Evolutionary conservation across 1,139 yeast species (phyloP), one percentile per base, ranked within the genome.

Genomic region (Diutina pseudorugosa): DNA sequence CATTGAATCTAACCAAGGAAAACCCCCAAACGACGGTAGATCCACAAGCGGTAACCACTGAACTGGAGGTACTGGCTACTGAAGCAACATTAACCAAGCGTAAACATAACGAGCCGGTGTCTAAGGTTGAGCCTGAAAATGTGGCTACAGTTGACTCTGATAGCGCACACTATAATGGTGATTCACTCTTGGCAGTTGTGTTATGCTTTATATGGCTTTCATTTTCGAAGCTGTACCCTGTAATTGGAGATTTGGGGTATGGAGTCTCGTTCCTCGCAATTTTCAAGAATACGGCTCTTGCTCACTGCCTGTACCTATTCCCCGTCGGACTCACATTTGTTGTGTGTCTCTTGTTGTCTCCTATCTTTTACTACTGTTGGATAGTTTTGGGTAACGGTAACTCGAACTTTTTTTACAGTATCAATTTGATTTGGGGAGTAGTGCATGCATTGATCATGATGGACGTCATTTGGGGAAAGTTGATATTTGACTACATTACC

Each of bases 361-460:
- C 98, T 0, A 83, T 90, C 11, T 93, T 93, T 65, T 90, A 90
- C 70, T 90, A 89, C 65, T 77, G 94, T 57, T 93, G 99, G 99
- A 88, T 93, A 58, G 87, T 85, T 53, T 75, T 89, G 55, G 97
- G 97, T 14, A 89, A 94, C 33, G 99, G 98, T 25, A 93, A 93
- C 69, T 84, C 97, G 56, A 93, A 93, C 68, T 93, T 93, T 72
- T 93, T 90, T 71, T 93, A 91, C 70, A 96, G 98, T 52, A 86
- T 93, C 60, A 89, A 94, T 21, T 75, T 93, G 57, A 86, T 85
- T 3, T 86, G 91, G 70, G 84, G 89, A 0, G 71, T 82, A 16
- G 88, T 90, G 2, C 77, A 90, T 60, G 81, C 83, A 0, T 67
- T 88, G 41, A 72, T 88, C 2, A 61, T 90, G 36, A 76, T 85